Conservation (phyloP, 2,329 filamentous ascomycete genomes). For the Rhynchosporium agropyri region DNA sequence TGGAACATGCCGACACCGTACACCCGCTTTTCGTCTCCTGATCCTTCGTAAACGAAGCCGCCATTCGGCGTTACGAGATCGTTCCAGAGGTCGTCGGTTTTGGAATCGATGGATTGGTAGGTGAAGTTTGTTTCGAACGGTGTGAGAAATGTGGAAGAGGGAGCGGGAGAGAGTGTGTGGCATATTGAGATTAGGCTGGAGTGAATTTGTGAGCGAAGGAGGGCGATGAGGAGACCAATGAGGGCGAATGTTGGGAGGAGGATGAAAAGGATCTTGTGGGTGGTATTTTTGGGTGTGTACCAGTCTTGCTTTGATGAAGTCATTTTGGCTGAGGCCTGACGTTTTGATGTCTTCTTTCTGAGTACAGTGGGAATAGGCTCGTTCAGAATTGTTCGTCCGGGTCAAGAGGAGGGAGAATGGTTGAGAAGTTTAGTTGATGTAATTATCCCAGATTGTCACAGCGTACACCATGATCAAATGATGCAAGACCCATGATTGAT, state of each 20-base stretch:
- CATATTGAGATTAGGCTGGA: not conserved
- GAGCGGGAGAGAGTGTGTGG: not conserved
- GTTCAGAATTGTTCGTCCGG: not conserved
- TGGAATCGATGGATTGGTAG: conserved; percentile 1
- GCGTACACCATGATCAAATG: too few relatives aligned
- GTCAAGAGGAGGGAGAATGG: not conserved
- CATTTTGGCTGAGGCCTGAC: not conserved
- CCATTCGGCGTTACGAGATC: conserved; percentile 12
- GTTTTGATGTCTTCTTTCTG: not conserved
- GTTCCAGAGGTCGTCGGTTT: conserved; percentile 8
- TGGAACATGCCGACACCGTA: conserved; percentile 14
- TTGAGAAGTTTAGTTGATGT: not conserved
- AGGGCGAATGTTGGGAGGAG: not conserved
- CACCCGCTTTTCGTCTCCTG: not conserved
- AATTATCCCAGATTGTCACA: too few relatives aligned
- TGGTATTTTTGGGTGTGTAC: conserved; percentile 9
- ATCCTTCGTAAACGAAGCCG: not conserved
- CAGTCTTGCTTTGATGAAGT: not conserved
- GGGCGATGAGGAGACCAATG: not conserved
- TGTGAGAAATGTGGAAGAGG: not conserved
- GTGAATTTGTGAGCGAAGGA: conserved; percentile 6
- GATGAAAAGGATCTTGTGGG: not conserved
- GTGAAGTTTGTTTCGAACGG: conserved; percentile 4
- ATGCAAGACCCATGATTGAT: too few relatives aligned
- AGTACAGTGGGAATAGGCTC: not conserved